A percentile compares a stretch with the other conserved stretches of the same genome.
phyloP scores from a whole-genome alignment of 2,329 filamentous ascomycete species.

The Exophiala alcalophila region DNA sequence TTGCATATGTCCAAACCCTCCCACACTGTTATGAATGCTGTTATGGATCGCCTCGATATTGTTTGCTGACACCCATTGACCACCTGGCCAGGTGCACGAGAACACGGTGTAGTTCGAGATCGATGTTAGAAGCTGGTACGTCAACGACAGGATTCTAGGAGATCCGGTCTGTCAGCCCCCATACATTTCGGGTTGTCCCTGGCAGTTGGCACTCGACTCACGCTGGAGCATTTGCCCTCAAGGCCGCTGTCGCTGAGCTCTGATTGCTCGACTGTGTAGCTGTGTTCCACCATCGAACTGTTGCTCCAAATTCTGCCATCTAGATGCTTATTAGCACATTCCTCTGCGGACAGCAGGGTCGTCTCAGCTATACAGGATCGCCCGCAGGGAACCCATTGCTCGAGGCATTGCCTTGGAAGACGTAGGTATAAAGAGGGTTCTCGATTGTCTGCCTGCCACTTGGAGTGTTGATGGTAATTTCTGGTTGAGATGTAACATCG shows the following conservation, averaged over 20 bases:
- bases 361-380: slow-evolving; percentile 16
- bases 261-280: slow-evolving; percentile 23
- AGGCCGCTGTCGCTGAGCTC: slow-evolving; percentile 21
- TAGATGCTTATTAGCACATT: too few species aligned
- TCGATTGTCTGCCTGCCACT: slow-evolving; percentile 38
- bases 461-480: slow-evolving; percentile 45
- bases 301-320: slow-evolving; percentile 23
- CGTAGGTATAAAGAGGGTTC: slow-evolving; percentile 50
- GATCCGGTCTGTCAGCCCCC: slow-evolving; percentile 6
- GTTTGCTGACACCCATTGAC: slow-evolving; percentile 11
- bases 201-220: slow-evolving; percentile 4
- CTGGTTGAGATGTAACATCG: slow-evolving; percentile 39
- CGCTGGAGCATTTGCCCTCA: slow-evolving; percentile 25
- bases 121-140: slow-evolving; percentile 33
- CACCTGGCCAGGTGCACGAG: slow-evolving; percentile 23
- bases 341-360: too few species aligned
- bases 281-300: slow-evolving; percentile 27
- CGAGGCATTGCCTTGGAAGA: slow-evolving; percentile 24
- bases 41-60: slow-evolving; percentile 48
- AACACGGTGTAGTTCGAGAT: slow-evolving; percentile 32
- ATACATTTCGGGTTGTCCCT: neutral
- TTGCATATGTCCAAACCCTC: slow-evolving; percentile 62
- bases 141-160: slow-evolving; percentile 21
- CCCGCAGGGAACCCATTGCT: slow-evolving; percentile 29
- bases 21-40: slow-evolving; percentile 53